A percentile compares a stretch with the other conserved stretches of the same genome.
phyloP scores from a whole-genome alignment of 176 grass and related monocot species.

The Miscanthus lutarioriparius region DNA sequence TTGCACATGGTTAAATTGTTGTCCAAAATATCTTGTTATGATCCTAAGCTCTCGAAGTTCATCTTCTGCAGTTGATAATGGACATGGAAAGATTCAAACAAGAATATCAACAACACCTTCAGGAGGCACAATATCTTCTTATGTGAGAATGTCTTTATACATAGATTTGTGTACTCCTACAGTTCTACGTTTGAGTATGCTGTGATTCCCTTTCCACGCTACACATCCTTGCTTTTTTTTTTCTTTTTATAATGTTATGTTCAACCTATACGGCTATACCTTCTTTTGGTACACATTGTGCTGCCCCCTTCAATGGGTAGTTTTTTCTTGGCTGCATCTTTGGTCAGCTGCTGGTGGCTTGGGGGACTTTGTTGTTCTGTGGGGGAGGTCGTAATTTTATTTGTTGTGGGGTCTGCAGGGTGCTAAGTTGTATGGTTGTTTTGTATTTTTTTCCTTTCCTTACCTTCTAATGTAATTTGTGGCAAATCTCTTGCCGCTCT shows the following conservation, averaged over 20 bases:
- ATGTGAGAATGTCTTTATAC: conserved; percentile 49
- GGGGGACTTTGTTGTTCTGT: not conserved
- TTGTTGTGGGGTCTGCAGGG: not conserved
- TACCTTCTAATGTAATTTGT: not conserved
- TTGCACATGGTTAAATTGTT: not conserved
- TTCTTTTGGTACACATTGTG: not conserved
- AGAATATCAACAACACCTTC: conserved; percentile 54
- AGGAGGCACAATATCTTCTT: conserved; percentile 58
- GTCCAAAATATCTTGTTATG: conserved; percentile 4
- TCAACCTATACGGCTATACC: not conserved
- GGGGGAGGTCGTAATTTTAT: not conserved
- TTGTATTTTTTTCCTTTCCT: not conserved
- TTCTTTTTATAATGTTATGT: not conserved
- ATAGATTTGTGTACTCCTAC: conserved; percentile 12
- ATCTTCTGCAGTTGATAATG: conserved; percentile 68
- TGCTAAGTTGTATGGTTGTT: not conserved
- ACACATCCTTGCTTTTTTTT: conserved; percentile 19
- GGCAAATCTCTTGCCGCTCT: not conserved
- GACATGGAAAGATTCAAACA: conserved; percentile 87
- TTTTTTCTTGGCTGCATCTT: not conserved
- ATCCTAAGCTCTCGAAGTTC: conserved; percentile 17
- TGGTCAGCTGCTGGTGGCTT: not conserved
- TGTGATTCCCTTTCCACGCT: conserved; percentile 2
- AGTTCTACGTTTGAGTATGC: not conserved
- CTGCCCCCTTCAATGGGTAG: not conserved